Conservation (phyloP, 768 basidiomycete genomes). For the Boletus tomentosulus region DNA sequence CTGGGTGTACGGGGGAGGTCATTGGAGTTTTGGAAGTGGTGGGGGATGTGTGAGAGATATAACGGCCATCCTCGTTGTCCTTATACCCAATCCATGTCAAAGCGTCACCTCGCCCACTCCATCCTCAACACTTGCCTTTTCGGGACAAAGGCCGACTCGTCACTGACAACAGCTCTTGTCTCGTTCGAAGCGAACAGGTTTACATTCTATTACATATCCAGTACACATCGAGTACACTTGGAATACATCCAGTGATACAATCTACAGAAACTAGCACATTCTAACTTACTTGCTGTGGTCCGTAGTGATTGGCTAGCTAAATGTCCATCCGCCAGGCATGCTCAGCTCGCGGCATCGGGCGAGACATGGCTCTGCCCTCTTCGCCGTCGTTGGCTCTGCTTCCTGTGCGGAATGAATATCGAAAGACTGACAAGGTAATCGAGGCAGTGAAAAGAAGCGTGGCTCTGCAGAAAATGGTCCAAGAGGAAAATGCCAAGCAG, state of each 20-base stretch:
- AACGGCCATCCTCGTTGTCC: constrained; percentile 16
- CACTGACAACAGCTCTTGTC: constrained; percentile 21
- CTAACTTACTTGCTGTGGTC: background rate
- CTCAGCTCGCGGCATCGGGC: constrained; percentile 28
- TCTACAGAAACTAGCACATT: background rate
- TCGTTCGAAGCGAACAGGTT: constrained; percentile 1
- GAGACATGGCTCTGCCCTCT: constrained; percentile 15
- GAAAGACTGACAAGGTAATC: constrained; percentile 17
- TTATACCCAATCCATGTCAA: constrained; percentile 29
- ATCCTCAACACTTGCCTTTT: constrained; percentile 35
- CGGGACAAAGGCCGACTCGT: constrained; percentile 22
- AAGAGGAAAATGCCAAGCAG: constrained; percentile 7
- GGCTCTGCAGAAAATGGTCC: constrained; percentile 17
- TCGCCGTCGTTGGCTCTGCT: constrained; percentile 5
- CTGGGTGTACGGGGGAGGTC: constrained; percentile 7
- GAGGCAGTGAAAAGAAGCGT: constrained; percentile 25
- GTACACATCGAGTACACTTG: constrained; percentile 16
- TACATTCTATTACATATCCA: constrained; percentile 10
- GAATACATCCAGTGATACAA: constrained; percentile 15
- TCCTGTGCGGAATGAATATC: constrained; percentile 17
- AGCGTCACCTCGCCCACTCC: constrained; percentile 15
- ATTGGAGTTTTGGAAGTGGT: constrained; percentile 6
- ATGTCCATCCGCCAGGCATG: constrained; percentile 42
- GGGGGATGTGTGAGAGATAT: background rate
- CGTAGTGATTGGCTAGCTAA: constrained; percentile 7